A percentile compares a stretch with the other conserved stretches of the same genome.
Conservation (phyloP, 2,329 filamentous ascomycete genomes). For the Talaromyces rugulosus region DNA sequence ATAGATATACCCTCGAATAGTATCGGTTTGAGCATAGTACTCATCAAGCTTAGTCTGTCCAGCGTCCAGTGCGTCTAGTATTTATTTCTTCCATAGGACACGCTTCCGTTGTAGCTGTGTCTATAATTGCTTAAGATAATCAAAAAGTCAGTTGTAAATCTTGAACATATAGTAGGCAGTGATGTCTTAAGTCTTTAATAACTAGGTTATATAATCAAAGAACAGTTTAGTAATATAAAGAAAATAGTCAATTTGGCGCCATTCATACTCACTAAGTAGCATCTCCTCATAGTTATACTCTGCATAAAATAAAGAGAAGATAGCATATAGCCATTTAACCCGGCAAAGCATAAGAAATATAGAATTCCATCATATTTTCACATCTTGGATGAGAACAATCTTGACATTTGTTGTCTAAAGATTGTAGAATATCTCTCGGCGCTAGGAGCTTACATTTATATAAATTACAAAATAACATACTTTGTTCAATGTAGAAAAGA, state of each 20-base stretch:
- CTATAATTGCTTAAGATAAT: conserved; percentile 12
- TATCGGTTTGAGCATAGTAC: conserved; percentile 15
- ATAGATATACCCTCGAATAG: conserved; percentile 14
- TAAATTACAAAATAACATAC: conserved; percentile 10
- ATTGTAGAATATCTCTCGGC: conserved; percentile 12
- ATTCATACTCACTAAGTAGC: conserved; percentile 11
- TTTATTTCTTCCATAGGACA: conserved; percentile 13
- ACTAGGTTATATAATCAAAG: conserved; percentile 13
- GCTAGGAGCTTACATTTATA: conserved; percentile 15
- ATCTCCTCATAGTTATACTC: conserved; percentile 1
- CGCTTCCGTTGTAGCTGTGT: conserved; percentile 12
- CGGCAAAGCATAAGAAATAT: conserved; percentile 16
- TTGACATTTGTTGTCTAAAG: conserved; percentile 12
- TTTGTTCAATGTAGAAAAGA: background rate
- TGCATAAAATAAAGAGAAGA: background rate
- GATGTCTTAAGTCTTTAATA: conserved; percentile 16
- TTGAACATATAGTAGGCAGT: conserved; percentile 15
- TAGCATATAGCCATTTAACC: conserved; percentile 11
- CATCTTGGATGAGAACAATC: conserved; percentile 15
- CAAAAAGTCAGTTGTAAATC: conserved; percentile 19
- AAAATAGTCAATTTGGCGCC: conserved; percentile 16
- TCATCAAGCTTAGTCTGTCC: conserved; percentile 10
- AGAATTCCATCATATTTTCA: conserved; percentile 16
- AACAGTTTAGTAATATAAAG: conserved; percentile 18
- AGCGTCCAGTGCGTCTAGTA: conserved; percentile 10